Evolutionary conservation across 1,139 yeast species (phyloP).

Genomic region (Hansenula sp.): DNA sequence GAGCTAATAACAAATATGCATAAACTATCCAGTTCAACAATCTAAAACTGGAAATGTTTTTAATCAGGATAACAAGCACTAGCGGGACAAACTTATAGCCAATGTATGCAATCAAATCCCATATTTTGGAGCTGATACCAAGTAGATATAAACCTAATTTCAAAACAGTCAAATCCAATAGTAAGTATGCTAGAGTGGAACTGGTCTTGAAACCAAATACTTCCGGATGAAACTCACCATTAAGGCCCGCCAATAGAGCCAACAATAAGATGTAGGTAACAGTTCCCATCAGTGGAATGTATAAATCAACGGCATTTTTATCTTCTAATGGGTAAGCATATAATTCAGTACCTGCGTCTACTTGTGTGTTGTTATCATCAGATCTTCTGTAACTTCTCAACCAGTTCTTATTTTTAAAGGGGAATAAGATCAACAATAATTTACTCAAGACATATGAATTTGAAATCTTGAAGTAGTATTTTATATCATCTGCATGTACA

Average conservation of each 20-base stretch:
- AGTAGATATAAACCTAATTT: constrained; percentile 63
- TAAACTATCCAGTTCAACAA: constrained; percentile 38
- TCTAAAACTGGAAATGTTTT: constrained; percentile 32
- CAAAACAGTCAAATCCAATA: constrained; percentile 62
- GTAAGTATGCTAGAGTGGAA: constrained; percentile 78
- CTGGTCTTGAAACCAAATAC: constrained; percentile 88
- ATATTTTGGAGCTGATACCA: constrained; percentile 53
- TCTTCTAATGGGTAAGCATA: constrained; percentile 79
- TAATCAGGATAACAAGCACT: constrained; percentile 41
- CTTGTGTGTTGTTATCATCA: constrained; percentile 3
- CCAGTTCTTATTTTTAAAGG: constrained; percentile 85
- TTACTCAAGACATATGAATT: constrained; percentile 81
- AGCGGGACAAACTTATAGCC: constrained; percentile 93
- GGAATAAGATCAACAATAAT: constrained; percentile 71
- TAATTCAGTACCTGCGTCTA: constrained; percentile 28
- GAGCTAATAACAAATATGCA: constrained; percentile 44
- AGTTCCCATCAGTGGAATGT: constrained; percentile 91
- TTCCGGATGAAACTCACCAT: constrained; percentile 92
- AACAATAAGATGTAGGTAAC: constrained; percentile 83
- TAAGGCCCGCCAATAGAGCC: constrained; percentile 82
- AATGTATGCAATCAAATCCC: constrained; percentile 86
- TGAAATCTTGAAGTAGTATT: constrained; percentile 88
- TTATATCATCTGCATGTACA: constrained; percentile 47
- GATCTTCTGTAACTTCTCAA: constrained; percentile 36
- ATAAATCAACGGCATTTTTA: constrained; percentile 93